These are phyloP conservation scores for Coffea humblotiana DNA, from an alignment of 305 asterid species.

Conservation along the genomic window DNA sequence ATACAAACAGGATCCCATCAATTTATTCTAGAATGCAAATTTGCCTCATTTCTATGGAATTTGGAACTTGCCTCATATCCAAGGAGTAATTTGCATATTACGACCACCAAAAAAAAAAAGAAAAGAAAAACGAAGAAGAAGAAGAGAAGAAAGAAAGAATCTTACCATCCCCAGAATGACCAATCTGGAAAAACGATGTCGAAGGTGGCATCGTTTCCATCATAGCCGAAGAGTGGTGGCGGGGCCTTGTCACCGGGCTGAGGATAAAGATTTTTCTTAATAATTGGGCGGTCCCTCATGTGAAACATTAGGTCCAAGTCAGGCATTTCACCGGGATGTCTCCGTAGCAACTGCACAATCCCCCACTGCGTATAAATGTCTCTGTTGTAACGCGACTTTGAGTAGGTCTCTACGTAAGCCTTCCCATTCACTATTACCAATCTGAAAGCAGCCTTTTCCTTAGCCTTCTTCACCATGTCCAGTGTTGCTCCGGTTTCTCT, in stretches of 20 bases:
- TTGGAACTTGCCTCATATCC: no score
- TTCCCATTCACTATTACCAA: constrained; percentile 64
- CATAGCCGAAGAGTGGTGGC: constrained; percentile 82
- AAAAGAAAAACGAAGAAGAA: no score
- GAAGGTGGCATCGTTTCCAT: constrained; percentile 48
- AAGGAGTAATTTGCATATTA: no score
- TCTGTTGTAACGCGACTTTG: constrained; percentile 58
- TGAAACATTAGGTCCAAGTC: constrained; percentile 91
- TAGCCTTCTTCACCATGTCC: constrained; percentile 66
- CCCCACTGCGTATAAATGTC: constrained; percentile 85
- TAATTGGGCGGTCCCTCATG: constrained; percentile 73
- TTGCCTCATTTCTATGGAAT: no score
- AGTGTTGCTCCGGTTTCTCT: constrained; percentile 69
- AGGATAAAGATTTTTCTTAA: constrained; percentile 38
- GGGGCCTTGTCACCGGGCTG: constrained; percentile 38
- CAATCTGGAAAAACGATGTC: constrained; percentile 92
- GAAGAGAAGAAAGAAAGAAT: neutral
- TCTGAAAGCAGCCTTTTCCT: constrained; percentile 66
- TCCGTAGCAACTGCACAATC: constrained; percentile 69
- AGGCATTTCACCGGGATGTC: constrained; percentile 85
- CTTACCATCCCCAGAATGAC: constrained; percentile 99
- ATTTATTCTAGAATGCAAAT: no score
- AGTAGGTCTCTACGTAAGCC: constrained; percentile 59
- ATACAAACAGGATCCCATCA: no score
- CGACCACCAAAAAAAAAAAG: no score